These are phyloP conservation scores for Osmanthus fragrans DNA, from an alignment of 257 asterid genomes.

Conservation along the genomic window DNA sequence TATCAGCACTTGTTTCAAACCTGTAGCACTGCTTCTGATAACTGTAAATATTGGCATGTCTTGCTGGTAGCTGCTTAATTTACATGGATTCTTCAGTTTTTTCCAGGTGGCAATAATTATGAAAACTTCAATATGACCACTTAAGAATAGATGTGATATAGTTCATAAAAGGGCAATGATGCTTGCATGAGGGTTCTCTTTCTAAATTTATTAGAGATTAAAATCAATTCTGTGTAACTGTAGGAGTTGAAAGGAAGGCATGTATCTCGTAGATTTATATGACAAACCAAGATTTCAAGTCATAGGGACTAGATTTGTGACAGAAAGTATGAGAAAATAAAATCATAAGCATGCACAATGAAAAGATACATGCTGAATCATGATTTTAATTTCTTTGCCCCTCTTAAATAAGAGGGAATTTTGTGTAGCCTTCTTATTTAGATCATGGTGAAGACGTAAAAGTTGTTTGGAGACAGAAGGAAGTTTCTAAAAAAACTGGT, in stretches of 20 bases:
- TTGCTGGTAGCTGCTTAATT: background rate
- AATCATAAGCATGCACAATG: background rate
- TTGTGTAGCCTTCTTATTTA: background rate
- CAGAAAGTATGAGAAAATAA: background rate
- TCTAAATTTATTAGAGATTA: background rate
- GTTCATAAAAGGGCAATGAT: background rate
- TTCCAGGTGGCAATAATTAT: background rate
- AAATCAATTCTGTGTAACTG: background rate
- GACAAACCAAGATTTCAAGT: background rate
- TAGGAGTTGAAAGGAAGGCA: background rate
- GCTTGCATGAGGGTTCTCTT: background rate
- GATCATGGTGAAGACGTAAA: background rate
- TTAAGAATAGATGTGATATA: background rate
- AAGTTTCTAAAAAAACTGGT: background rate
- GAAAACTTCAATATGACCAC: background rate
- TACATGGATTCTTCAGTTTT: background rate
- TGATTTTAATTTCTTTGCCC: background rate
- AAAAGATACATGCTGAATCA: background rate
- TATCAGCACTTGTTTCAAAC: constrained; percentile 12
- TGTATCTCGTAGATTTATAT: background rate
- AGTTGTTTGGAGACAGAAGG: background rate
- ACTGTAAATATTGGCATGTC: background rate
- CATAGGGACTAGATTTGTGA: background rate
- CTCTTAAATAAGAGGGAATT: background rate
- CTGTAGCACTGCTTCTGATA: constrained; percentile 12